Base-by-base conservation (phyloP, 163 green algal genomes). In the Prototheca cutis region DNA sequence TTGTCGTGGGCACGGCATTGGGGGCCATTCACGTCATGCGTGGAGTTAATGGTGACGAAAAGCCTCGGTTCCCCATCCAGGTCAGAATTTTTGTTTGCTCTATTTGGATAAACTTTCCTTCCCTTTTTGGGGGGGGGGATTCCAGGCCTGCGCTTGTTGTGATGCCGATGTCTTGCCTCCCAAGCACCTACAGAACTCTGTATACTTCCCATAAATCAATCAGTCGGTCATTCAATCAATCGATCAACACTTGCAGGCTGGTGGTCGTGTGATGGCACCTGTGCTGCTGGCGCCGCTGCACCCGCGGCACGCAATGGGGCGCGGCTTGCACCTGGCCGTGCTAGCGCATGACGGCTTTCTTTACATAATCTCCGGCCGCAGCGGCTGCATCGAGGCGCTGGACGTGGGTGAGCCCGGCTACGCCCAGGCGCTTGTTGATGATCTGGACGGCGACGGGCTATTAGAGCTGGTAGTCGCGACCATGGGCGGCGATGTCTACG, bases 401-500 rank as follows among this genome's bases (percentile, higher is more conserved):
- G 93, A 99, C 65, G 68, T 99, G 19, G 93, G 89, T 6, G 90
- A 97, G 73, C 81, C 77, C 2, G 80, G 63, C 23, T 86, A 86
- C 71, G 67, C 68, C 30, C 88, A 87, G 62, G 82, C 95, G 45
- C 81, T 99, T 54, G 87, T 81, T 1, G 91, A 97, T 47, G 90
- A 98, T 73, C 51, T 98, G 42, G 80, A 90, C 57, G 72, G 77
- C 19, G 74, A 91, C 60, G 84, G 85, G 4, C 58, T 45, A 34
- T 67, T 96, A 58, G 89, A 97, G 55, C 73, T 99, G 48, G 36
- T 99, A 29, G 77, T 95, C 39, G 70, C 89, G 30, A 97, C 91
- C 51, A 95, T 95, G 86, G 94, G 90, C 57, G 93, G 93, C 58
- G 93, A 94, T 59, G 68, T 98, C 5, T 96, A 95, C 67, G 62